Evolutionary conservation across 305 asterid species (phyloP), one percentile per base, ranked within the genome.

Genomic region (Coffea humblotiana): DNA sequence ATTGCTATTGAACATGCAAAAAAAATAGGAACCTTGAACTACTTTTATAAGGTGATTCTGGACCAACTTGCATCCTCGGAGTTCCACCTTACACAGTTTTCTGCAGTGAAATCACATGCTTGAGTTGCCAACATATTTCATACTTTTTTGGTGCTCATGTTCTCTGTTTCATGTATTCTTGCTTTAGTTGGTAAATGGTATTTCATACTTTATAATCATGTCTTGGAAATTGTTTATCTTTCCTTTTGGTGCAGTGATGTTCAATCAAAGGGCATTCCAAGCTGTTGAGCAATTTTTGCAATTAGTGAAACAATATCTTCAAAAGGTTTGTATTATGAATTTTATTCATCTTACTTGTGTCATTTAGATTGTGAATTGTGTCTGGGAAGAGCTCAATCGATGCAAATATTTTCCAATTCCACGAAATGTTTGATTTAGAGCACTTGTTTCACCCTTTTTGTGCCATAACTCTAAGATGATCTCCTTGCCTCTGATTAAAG

Each of bases 271-370:
- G 88, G 98, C 98, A 80, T 96, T 92, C 84, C 91, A 92, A 92
- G 98, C 98, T 16, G 98, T 93, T 82, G 99, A 96, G 78, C 99
- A 94, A 75, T 96, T 96, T 86, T 82, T 96, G 93, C 98, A 92
- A 80, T 76, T 94, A 83, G 93, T 96, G 90, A 96, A 88, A 85
- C 97, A 94, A 79, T 77, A 84, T 82, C 88, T 91, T 76, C 97
- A 92, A 56, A 92, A 92, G 98, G 99, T 96, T 74, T 77, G 91
- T 81, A 27, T 68, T 75, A 66, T 6, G 19, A 56, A 40, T 21
- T 51, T 52, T 70, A 29, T 76, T 64, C 54, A 45, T 45, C 18
- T 27, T 64, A 25, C 60, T 43, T 45, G 15, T 27, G 72, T 76
- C 63, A 12, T 60, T 15, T 63, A 18, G 5, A 47, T 10, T 61